Evolutionary conservation across 176 grass and related monocot species (phyloP), one percentile per base, ranked within the genome.

Genomic region (Cocos nucifera): DNA sequence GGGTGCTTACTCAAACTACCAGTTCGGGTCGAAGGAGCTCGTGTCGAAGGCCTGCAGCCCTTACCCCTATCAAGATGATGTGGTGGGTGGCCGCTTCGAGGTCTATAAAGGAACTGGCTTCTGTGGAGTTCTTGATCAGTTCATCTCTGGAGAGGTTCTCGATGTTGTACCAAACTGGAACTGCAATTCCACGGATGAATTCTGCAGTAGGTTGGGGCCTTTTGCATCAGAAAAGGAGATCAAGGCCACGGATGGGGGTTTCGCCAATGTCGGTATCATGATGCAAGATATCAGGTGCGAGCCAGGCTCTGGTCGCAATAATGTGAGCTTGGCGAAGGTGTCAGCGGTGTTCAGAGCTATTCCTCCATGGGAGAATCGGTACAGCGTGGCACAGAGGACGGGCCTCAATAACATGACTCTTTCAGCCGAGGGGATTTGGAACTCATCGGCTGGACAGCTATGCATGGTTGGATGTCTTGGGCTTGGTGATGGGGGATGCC

Each of bases 381-480:
- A 76, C 73, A 59, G 58, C 39, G 70, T 82, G 54, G 56, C 69
- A 4, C 69, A 75, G 67, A 66, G 82, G n/a, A 89, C 66, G 19
- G 90, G 86, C 51, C 79, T 95, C 16, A 61, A 69, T 75, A 70
- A 62, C 58, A 61, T 52, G 69, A 86, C 85, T 4, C 77, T 95
- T 5, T 51, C 82, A 2, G 79, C 82, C 35, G 90, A 95, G 79
- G 90, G 86, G 12, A 73, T 86, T 56, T 95, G 90, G 90, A 84
- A 64, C 21, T 60, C 82, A 5, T 81, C 90, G 17, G 23, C 67
- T 9, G 86, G 86, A 18, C 86, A 89, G 71, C 79, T 95, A 30
- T 95, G 86, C 90, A 95, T 95, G 90, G 86, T 95, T 44, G 90
- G 79, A 39, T 95, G 90, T 77, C 69, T 86, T 20, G 79, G 73